Evolutionary conservation across 2,329 filamentous ascomycete genomes (phyloP).

Genomic region (Teratosphaeria nubilosa): DNA sequence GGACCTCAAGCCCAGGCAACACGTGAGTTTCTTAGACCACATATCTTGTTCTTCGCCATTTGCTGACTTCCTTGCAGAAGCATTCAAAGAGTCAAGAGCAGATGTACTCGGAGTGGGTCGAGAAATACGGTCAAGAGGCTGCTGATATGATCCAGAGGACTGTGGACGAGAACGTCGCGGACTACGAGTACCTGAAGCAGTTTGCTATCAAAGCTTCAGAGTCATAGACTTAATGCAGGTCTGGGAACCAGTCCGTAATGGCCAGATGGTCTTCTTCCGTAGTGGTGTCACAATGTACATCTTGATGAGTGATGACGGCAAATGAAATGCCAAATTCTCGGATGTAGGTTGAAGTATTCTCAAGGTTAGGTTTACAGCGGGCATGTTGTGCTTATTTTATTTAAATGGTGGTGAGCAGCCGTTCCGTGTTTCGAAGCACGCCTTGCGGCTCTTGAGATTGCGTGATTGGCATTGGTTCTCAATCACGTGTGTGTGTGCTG

Average conservation of each 20-base stretch:
- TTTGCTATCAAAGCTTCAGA: constrained; percentile 50
- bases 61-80: constrained; percentile 28
- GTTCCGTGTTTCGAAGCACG: neutral
- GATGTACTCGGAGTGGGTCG: constrained; percentile 60
- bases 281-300: neutral
- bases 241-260: neutral
- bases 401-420: neutral
- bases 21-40: constrained; percentile 35
- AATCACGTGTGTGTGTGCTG: neutral
- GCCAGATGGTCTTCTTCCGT: neutral
- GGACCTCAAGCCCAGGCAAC: constrained; percentile 59
- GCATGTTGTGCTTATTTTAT: neutral
- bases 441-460: neutral
- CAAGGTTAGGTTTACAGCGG: neutral
- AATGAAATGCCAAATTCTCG: neutral
- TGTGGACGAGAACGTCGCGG: constrained; percentile 59
- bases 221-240: neutral
- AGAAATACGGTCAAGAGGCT: constrained; percentile 64
- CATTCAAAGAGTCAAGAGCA: constrained; percentile 55
- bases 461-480: neutral
- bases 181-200: constrained; percentile 75
- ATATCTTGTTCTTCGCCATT: neutral
- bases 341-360: too few relatives aligned
- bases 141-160: constrained; percentile 59
- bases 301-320: neutral